Evolutionary conservation across 345 rosid genomes (phyloP), one percentile per base, ranked within the genome.

Genomic region (Aquilaria yunnanensis): DNA sequence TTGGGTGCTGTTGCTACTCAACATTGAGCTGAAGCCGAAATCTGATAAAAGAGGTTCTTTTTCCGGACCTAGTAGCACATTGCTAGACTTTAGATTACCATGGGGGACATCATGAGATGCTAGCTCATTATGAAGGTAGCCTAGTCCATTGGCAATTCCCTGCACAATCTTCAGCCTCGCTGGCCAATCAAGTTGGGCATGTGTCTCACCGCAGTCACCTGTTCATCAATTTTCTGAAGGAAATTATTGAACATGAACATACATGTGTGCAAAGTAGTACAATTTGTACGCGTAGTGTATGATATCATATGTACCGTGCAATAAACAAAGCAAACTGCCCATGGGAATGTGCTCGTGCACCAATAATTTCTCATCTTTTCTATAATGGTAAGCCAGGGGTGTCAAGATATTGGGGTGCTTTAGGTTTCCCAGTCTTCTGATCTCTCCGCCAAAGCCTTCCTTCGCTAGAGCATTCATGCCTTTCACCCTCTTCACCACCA

Each of bases 41-140:
- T 85, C 95, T 11, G 87, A 67, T 50, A 85, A 54, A 46, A 82
- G 49, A 2, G 95, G 87, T 54, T 85, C 85, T 9, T 82, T 79
- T 60, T 82, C 71, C 1, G 70, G 51, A 9, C 54, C 60, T 7
- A 90, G 63, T 16, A 90, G 74, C 4, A 90, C 67, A 32, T 90
- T 90, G 72, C 92, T 83, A 32, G 96, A 83, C 75, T 85, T 90
- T 10, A 90, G 79, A 70, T 87, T 84, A 0, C 97, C 90, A 46
- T 90, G 97, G 14, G 92, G 91, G 67, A 90, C 58, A n/a, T 50
- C 74, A 10, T 67, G 60, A 16, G 77, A 60, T 16, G 59, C 63
- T 10, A 85, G 72, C 50, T 88, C 82, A 2, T 63, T 51, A 10
- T 82, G 89, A 4, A 88, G 73, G 72, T 80, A 78, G 12, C 67